Evolutionary conservation across 1,284 basidiomycete species (phyloP).

Genomic region (Hemileia vastatrix): DNA sequence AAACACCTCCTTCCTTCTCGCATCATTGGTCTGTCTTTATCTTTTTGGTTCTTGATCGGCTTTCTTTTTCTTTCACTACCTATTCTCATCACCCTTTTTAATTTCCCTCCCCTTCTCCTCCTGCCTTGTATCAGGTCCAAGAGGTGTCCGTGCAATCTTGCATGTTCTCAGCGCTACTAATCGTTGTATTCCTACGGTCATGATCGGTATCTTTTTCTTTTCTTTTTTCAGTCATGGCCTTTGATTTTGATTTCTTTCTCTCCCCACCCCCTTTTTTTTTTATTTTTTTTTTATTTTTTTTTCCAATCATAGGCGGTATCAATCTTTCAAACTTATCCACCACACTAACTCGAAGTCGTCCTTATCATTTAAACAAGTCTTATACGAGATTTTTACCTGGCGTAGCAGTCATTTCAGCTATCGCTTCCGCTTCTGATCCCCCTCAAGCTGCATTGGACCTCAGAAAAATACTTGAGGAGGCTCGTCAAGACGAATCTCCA

Average conservation of each 20-base stretch:
- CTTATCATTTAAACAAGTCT: not conserved
- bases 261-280: too few relatives aligned
- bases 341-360: conserved; percentile 12
- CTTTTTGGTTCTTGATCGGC: too few relatives aligned
- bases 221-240: not conserved
- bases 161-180: conserved; percentile 4
- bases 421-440: conserved; percentile 63
- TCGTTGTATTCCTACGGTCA: conserved; percentile 9
- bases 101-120: not conserved
- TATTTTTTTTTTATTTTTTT: too few relatives aligned
- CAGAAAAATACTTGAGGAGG: conserved; percentile 37
- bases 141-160: conserved; percentile 11
- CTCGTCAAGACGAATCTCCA: conserved; percentile 14
- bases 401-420: conserved; percentile 82
- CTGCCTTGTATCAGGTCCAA: conserved; percentile 4
- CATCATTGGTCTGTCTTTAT: conserved; percentile 19
- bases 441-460: conserved; percentile 50
- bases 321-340: conserved; percentile 13
- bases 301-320: conserved; percentile 9
- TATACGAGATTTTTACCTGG: conserved; percentile 47
- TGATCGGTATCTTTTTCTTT: conserved; percentile 3
- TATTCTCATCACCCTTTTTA: not conserved
- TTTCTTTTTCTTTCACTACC: not conserved
- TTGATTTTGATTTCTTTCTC: too few relatives aligned
- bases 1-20: conserved; percentile 14